These are phyloP conservation scores for Diplodia seriata DNA, from an alignment of 2,329 filamentous ascomycete species.

Conservation along the genomic window DNA sequence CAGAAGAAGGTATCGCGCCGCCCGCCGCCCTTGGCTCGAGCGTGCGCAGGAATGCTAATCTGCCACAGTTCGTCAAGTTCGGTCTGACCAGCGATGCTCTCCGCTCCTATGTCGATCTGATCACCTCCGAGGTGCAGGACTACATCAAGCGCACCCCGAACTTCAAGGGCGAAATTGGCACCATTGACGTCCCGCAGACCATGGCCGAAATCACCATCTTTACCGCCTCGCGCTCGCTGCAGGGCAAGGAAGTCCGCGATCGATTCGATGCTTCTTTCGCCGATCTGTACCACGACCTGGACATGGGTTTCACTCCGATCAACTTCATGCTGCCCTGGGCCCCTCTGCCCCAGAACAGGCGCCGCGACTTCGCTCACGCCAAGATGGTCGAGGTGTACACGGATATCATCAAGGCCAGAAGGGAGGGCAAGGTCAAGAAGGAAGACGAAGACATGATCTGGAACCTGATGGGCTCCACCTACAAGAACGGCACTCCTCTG, in stretches of 20 bases:
- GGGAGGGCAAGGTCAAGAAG: conserved; percentile 57
- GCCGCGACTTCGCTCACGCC: conserved; percentile 77
- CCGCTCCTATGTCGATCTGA: conserved; percentile 78
- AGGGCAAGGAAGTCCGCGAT: conserved; percentile 81
- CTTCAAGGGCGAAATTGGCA: conserved; percentile 73
- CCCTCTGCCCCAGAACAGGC: conserved; percentile 85
- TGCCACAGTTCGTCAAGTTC: conserved; percentile 76
- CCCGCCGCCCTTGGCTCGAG: neutral
- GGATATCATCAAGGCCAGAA: conserved; percentile 78
- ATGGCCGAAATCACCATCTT: conserved; percentile 91
- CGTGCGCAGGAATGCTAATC: conserved; percentile 32
- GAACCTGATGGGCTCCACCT: conserved; percentile 83
- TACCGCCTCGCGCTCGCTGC: conserved; percentile 83
- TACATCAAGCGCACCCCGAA: conserved; percentile 72
- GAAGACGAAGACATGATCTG: conserved; percentile 81
- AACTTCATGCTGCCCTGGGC: conserved; percentile 92
- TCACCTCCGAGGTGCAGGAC: conserved; percentile 74
- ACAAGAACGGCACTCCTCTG: conserved; percentile 81
- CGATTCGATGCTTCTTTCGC: conserved; percentile 83
- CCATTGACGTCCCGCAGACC: conserved; percentile 73
- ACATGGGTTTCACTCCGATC: conserved; percentile 87
- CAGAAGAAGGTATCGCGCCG: conserved; percentile 80
- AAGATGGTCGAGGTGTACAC: conserved; percentile 84
- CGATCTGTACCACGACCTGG: conserved; percentile 83
- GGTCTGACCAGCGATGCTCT: conserved; percentile 78